Evolutionary conservation across 208 protist species (phyloP), one percentile per base, ranked within the genome.

Genomic region (Trypanosoma rangeli): DNA sequence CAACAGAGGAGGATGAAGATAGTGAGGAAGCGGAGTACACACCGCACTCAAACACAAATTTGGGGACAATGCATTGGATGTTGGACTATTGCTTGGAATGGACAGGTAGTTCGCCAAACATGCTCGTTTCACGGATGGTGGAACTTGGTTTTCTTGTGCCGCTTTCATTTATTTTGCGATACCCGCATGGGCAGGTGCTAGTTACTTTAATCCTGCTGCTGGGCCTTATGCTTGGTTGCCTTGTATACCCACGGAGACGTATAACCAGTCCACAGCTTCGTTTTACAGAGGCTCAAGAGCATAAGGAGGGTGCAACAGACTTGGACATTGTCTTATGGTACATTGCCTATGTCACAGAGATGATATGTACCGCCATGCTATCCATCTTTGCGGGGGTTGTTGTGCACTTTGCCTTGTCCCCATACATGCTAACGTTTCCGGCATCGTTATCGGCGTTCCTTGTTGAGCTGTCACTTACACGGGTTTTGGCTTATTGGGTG

Each of bases 401-500:
- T 58, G 59, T 89, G 46, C 88, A 88, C 74, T 88, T 85, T 68
- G 74, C 78, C 12, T 35, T 84, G 0, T 70, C 83, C 10, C 88
- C 88, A 0, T 88, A 83, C 58, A 64, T 94, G n/a, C 55, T 82
- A 26, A 46, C 70, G 15, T 74, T 70, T 55, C 79, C 73, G 67
- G 48, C 35, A 31, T 86, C 77, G 26, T 74, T 83, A 26, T 58
- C 28, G 49, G 76, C 35, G 10, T 84, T 91, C 58, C 15, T 83
- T 16, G 44, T 55, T 8, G 64, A 59, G 26, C 60, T 90, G 28
- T 80, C 74, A 12, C 62, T 86, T 48, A 31, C 85, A 22, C 74
- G 75, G 29, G 9, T 92, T 18, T 5, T 84, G 15, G 20, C 83
- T 5, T 94, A 94, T 73, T 90, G 85, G 85, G 24, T 78, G 18